Percentiles rank a stretch among this genome's conserved stretches.
Conservation (phyloP, 1,284 basidiomycete genomes). For the Pseudozyma sp. region DNA sequence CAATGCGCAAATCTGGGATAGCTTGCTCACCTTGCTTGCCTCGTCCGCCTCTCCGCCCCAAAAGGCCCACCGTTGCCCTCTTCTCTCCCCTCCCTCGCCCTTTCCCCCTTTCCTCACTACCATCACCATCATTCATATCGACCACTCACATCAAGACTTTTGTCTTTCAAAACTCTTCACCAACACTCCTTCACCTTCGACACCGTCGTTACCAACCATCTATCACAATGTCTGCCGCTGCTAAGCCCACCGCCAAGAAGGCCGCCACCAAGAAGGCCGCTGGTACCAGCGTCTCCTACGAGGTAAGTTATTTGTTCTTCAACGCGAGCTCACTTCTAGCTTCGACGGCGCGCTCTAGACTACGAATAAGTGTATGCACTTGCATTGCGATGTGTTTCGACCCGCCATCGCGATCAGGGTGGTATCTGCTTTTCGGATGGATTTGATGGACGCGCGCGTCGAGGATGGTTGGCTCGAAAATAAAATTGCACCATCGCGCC, state of each 20-base stretch:
- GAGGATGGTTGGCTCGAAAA: conserved; percentile 14
- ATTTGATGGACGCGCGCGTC: conserved; percentile 31
- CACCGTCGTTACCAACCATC: conserved; percentile 28
- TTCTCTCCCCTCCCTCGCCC: conserved; percentile 12
- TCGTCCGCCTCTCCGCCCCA: conserved; percentile 6
- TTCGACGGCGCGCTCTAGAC: not conserved
- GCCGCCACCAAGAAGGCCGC: conserved; percentile 58
- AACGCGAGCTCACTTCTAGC: not conserved
- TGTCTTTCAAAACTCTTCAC: conserved; percentile 11
- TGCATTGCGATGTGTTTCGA: not conserved
- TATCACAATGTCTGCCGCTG: conserved; percentile 52
- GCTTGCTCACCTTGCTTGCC: not conserved
- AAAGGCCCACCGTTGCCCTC: conserved; percentile 10
- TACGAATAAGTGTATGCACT: conserved; percentile 16
- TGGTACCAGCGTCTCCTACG: conserved; percentile 53
- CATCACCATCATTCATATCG: conserved; percentile 37
- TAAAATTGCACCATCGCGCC: conserved; percentile 15
- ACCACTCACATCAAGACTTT: conserved; percentile 21
- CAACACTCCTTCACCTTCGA: conserved; percentile 33
- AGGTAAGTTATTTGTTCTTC: conserved; percentile 36
- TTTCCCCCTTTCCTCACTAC: conserved; percentile 35
- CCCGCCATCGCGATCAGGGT: conserved; percentile 12
- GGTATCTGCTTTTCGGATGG: conserved; percentile 23
- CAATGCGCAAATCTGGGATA: conserved; percentile 17
- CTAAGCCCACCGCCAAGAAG: conserved; percentile 59